These are phyloP conservation scores for Coemansia sp. DNA, from an alignment of 192 early-diverging fungal species.

Conservation along the genomic window DNA sequence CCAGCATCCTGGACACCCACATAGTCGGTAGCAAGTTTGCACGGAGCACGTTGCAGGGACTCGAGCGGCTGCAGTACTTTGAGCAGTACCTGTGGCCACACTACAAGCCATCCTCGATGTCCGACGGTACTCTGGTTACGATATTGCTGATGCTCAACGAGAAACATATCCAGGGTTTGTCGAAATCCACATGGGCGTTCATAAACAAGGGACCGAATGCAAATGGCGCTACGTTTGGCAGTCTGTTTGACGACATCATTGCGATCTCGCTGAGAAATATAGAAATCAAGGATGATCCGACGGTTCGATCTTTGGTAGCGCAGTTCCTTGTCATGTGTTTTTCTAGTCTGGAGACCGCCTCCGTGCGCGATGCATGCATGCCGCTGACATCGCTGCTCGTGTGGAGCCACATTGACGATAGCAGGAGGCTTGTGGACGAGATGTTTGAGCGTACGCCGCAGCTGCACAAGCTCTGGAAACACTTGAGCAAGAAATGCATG, in stretches of 20 bases:
- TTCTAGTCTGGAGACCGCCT: constrained; percentile 74
- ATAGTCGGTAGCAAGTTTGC: constrained; percentile 8
- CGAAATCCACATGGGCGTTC: constrained; percentile 15
- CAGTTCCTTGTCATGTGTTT: constrained; percentile 84
- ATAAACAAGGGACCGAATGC: neutral
- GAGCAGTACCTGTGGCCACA: constrained; percentile 75
- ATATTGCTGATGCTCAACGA: constrained; percentile 89
- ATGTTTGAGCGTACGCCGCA: constrained; percentile 64
- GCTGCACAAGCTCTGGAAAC: constrained; percentile 69
- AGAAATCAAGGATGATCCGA: constrained; percentile 9
- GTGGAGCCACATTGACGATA: constrained; percentile 69
- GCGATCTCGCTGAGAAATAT: constrained; percentile 53
- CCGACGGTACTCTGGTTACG: constrained; percentile 65
- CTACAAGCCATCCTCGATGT: constrained; percentile 33
- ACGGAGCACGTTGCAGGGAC: constrained; percentile 9
- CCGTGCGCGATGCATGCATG: constrained; percentile 79
- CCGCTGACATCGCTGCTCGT: constrained; percentile 69
- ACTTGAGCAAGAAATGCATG: constrained; percentile 53
- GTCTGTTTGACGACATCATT: constrained; percentile 14
- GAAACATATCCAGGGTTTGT: constrained; percentile 76
- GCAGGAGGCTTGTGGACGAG: constrained; percentile 53
- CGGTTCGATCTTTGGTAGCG: constrained; percentile 55
- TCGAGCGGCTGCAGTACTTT: constrained; percentile 43
- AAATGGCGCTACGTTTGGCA: neutral
- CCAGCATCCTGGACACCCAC: constrained; percentile 4